phyloP scores from a whole-genome alignment of 1,284 basidiomycete species.

The Ceratorhiza oryzae-sativae region DNA sequence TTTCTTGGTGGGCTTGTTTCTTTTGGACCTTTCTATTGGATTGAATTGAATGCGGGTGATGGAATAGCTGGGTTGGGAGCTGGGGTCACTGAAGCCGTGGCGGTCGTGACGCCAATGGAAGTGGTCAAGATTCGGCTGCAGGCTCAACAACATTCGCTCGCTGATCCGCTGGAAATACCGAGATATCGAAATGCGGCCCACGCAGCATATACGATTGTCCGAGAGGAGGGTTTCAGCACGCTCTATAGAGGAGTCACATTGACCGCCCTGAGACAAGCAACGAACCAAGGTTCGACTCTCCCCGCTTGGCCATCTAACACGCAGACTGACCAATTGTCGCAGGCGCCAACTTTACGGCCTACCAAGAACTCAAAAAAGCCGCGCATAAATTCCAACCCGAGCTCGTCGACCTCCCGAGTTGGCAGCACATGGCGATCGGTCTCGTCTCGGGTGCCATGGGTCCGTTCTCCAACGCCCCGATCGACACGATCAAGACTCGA shows the following conservation, averaged over 20 bases:
- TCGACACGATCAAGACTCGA: slow-evolving; percentile 98
- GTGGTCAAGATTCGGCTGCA: slow-evolving; percentile 99
- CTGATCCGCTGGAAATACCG: slow-evolving; percentile 93
- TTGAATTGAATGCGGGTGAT: background rate
- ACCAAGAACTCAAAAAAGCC: slow-evolving; percentile 93
- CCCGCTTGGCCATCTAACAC: background rate
- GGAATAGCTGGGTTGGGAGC: slow-evolving; percentile 86
- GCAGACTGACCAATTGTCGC: background rate
- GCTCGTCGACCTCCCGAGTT: slow-evolving; percentile 80
- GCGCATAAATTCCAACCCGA: slow-evolving; percentile 82
- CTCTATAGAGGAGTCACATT: slow-evolving; percentile 93
- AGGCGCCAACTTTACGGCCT: slow-evolving; percentile 98
- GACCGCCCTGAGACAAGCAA: slow-evolving; percentile 95
- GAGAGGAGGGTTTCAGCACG: slow-evolving; percentile 87
- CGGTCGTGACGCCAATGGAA: slow-evolving; percentile 98
- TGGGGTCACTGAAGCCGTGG: slow-evolving; percentile 92
- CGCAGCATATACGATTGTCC: slow-evolving; percentile 93
- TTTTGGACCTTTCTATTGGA: background rate
- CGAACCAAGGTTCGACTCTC: slow-evolving; percentile 82
- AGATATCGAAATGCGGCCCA: slow-evolving; percentile 97
- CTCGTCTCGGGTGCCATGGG: slow-evolving; percentile 97
- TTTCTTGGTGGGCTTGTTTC: slow-evolving; percentile 78
- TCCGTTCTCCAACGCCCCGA: slow-evolving; percentile 95
- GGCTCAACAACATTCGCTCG: slow-evolving; percentile 96
- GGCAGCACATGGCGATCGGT: slow-evolving; percentile 94